Conservation (phyloP, 2,329 filamentous ascomycete genomes). For the Sarocladiaceae sp. region DNA sequence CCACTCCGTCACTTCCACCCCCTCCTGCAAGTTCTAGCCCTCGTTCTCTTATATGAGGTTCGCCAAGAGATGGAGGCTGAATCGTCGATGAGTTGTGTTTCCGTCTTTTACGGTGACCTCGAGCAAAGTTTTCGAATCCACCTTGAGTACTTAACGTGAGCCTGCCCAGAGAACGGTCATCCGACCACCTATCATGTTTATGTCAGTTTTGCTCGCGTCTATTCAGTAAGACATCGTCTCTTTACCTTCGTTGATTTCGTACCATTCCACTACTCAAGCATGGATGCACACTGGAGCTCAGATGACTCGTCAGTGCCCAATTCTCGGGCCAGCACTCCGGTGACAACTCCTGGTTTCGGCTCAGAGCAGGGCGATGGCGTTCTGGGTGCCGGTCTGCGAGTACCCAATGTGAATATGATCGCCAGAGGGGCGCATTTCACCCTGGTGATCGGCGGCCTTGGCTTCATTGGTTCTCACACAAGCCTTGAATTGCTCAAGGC, state of each 20-base stretch:
- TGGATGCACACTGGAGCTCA: constrained; percentile 15
- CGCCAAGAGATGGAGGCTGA: constrained; percentile 7
- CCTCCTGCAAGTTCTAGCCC: not conserved
- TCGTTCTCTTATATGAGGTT: too few relatives aligned
- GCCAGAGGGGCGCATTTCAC: constrained; percentile 21
- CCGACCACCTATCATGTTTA: too few relatives aligned
- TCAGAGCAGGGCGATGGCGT: constrained; percentile 16
- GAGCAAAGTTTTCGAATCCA: not conserved
- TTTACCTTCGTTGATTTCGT: not conserved
- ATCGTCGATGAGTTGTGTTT: not conserved
- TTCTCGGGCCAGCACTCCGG: constrained; percentile 15
- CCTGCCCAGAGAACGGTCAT: not conserved
- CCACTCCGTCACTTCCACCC: not conserved
- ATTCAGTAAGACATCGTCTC: not conserved
- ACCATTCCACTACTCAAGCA: constrained; percentile 9
- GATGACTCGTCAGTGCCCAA: constrained; percentile 12
- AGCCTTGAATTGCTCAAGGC: constrained; percentile 48
- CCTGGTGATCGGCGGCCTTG: constrained; percentile 49
- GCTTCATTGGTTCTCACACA: constrained; percentile 54
- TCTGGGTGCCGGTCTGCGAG: not conserved
- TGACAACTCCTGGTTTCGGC: constrained; percentile 15
- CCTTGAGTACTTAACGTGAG: not conserved
- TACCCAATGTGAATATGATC: constrained; percentile 7
- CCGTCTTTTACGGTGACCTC: not conserved
- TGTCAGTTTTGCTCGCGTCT: too few relatives aligned